Percentiles rank a stretch among this genome's conserved stretches.
phyloP scores from a whole-genome alignment of 202 grass and related monocot species.

The Eragrostis tef region DNA sequence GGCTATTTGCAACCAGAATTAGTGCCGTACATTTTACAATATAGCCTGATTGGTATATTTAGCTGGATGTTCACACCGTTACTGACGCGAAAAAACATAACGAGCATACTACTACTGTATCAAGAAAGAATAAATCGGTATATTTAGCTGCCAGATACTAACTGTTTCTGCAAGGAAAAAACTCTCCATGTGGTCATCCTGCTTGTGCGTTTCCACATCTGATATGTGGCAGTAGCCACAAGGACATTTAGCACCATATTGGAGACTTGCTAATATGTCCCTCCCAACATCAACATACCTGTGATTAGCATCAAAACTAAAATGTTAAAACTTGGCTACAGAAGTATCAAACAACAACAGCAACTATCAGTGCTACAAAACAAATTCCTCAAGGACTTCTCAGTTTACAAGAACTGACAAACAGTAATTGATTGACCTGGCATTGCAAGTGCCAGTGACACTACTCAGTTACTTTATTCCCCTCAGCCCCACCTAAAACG shows the following conservation, averaged over 20 bases:
- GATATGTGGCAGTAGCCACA: slow-evolving; percentile 98
- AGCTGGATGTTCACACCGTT: slow-evolving; percentile 18
- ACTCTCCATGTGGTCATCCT: slow-evolving; percentile 99
- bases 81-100: neutral
- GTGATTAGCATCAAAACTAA: slow-evolving; percentile 32
- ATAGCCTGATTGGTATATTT: neutral
- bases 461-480: neutral
- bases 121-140: slow-evolving; percentile 18
- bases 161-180: slow-evolving; percentile 98
- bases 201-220: slow-evolving; percentile 90
- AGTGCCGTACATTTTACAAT: neutral
- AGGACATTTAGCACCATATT: slow-evolving; percentile 87
- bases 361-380: slow-evolving; percentile 16
- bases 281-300: slow-evolving; percentile 93
- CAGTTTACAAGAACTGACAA: too few relatives aligned
- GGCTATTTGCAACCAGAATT: neutral
- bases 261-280: slow-evolving; percentile 90
- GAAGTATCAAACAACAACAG: neutral
- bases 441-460: neutral
- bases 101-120: slow-evolving; percentile 12
- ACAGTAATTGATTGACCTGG: neutral
- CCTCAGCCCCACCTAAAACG: too few relatives aligned
- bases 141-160: slow-evolving; percentile 34
- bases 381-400: neutral
- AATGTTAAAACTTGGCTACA: slow-evolving; percentile 13